Conservation (phyloP, 1,284 basidiomycete genomes). For the Boletus mariae region DNA sequence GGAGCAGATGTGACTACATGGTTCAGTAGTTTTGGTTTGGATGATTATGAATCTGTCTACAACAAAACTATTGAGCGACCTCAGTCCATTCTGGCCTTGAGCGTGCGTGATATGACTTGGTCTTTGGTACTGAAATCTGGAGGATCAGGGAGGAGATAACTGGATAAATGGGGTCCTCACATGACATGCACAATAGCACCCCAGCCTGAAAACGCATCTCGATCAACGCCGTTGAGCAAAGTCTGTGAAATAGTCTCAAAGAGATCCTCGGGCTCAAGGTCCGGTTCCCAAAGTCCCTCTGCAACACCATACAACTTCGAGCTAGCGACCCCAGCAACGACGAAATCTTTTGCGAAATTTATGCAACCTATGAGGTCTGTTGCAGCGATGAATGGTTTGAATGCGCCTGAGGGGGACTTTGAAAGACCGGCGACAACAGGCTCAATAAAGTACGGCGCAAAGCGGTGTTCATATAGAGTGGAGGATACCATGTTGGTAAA, state of each 20-base stretch:
- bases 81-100: constrained; percentile 92
- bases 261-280: constrained; percentile 92
- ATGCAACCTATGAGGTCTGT: constrained; percentile 97
- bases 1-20: too few species aligned
- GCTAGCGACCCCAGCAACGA: constrained; percentile 92
- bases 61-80: constrained; percentile 12
- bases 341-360: constrained; percentile 95
- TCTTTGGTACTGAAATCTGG: constrained; percentile 69
- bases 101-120: constrained; percentile 77
- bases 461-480: constrained; percentile 96
- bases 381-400: constrained; percentile 93
- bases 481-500: constrained; percentile 96
- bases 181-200: constrained; percentile 94
- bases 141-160: constrained; percentile 13
- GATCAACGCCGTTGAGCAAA: constrained; percentile 90
- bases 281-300: constrained; percentile 98
- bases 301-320: constrained; percentile 96
- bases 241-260: constrained; percentile 99
- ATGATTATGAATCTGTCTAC: constrained; percentile 16
- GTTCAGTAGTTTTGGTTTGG: background rate
- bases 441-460: constrained; percentile 96
- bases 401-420: constrained; percentile 67
- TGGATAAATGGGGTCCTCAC: constrained; percentile 48
- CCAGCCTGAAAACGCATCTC: constrained; percentile 97
- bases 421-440: constrained; percentile 93